Percentiles rank a stretch among this genome's conserved stretches.
Conservation (phyloP, 805 yeast species). For the Candida silvicultrix region DNA sequence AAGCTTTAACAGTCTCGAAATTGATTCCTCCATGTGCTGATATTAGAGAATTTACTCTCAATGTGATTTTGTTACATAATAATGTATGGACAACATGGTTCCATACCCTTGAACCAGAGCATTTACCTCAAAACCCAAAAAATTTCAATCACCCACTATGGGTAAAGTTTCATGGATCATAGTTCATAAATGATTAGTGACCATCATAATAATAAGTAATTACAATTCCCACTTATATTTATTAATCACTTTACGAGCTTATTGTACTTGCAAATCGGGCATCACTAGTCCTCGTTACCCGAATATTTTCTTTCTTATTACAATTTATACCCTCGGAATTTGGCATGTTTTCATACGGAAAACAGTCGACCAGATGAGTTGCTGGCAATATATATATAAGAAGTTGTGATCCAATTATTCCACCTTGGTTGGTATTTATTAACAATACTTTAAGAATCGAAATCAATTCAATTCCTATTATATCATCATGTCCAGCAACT, state of each 20-base stretch:
- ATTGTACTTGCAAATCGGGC: too few species aligned
- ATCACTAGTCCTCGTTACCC: background rate
- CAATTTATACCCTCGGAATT: background rate
- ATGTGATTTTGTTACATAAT: too few species aligned
- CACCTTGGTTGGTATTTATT: background rate
- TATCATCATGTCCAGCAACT: constrained; percentile 39
- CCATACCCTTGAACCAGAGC: too few species aligned
- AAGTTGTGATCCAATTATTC: background rate
- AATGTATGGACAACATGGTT: background rate
- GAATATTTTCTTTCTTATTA: background rate
- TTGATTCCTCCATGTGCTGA: too few species aligned
- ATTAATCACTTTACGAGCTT: too few species aligned
- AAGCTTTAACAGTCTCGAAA: too few species aligned
- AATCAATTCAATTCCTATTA: background rate
- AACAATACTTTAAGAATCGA: background rate
- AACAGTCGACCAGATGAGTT: constrained; percentile 10
- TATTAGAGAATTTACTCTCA: too few species aligned
- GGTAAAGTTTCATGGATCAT: too few species aligned
- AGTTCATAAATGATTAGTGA: too few species aligned
- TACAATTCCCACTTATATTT: too few species aligned
- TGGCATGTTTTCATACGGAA: constrained; percentile 4
- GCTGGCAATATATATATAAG: background rate
- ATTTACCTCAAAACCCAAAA: background rate
- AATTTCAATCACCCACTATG: background rate
- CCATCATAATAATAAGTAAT: too few species aligned